Evolutionary conservation across 768 basidiomycete species (phyloP).

Genomic region (Leccinum ochraceum): DNA sequence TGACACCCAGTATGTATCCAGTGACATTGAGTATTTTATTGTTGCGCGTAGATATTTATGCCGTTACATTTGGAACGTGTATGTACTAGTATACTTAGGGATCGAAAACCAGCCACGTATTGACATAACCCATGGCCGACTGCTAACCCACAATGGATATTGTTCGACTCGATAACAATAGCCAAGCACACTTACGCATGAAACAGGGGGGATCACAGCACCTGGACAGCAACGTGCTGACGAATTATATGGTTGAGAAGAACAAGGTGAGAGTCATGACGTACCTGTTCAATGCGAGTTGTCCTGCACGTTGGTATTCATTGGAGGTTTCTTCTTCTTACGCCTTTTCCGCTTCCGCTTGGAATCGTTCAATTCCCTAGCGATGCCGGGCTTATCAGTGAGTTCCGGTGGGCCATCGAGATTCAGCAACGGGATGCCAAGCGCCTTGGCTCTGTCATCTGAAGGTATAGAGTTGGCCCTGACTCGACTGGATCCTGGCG

Average conservation of each 20-base stretch:
- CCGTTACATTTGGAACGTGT: conserved; percentile 11
- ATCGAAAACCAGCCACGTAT: neutral
- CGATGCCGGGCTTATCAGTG: conserved; percentile 15
- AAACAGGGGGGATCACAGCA: neutral
- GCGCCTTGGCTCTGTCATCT: conserved; percentile 15
- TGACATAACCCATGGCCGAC: neutral
- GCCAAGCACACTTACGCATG: neutral
- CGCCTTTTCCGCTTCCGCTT: conserved; percentile 58
- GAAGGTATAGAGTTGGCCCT: conserved; percentile 4
- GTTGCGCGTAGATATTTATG: conserved; percentile 23
- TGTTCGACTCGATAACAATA: neutral
- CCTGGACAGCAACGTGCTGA: conserved; percentile 8
- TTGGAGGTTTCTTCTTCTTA: conserved; percentile 52
- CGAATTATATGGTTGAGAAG: conserved; percentile 2
- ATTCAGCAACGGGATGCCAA: conserved; percentile 51
- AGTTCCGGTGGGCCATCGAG: conserved; percentile 48
- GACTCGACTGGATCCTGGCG: conserved; percentile 5
- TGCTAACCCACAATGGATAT: conserved; percentile 2
- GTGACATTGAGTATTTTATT: conserved; percentile 19
- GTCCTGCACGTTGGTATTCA: conserved; percentile 23
- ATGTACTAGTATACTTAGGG: neutral
- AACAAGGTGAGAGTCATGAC: conserved; percentile 10
- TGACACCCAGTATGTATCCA: conserved; percentile 4
- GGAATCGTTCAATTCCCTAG: conserved; percentile 26
- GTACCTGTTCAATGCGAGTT: conserved; percentile 16